phyloP scores from a whole-genome alignment of 2,329 filamentous ascomycete species.

The Alternaria infectoria region DNA sequence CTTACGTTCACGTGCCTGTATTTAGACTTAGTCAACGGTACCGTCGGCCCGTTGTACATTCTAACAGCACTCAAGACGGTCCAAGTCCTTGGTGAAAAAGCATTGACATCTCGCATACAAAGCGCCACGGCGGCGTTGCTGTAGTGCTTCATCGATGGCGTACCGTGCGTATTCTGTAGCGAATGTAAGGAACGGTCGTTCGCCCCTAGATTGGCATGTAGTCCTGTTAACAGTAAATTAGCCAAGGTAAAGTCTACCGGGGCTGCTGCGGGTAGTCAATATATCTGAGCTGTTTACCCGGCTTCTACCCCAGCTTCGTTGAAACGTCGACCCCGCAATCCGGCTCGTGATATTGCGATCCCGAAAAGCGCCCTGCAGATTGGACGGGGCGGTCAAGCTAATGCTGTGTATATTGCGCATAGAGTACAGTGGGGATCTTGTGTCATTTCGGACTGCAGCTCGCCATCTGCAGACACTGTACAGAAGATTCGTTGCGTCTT shows the following conservation, averaged over 20 bases:
- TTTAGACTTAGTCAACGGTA: constrained; percentile 12
- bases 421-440: constrained; percentile 5
- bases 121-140: neutral
- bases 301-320: constrained; percentile 9
- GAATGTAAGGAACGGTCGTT: constrained; percentile 12
- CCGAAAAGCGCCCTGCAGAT: neutral
- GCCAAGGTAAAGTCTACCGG: constrained; percentile 17
- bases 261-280: constrained; percentile 7
- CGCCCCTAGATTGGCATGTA: constrained; percentile 7
- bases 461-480: constrained; percentile 14
- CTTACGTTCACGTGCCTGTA: neutral
- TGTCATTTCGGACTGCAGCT: constrained; percentile 10
- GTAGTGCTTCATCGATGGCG: neutral
- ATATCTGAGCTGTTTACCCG: constrained; percentile 23
- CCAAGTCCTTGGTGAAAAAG: constrained; percentile 14
- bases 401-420: constrained; percentile 13
- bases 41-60: constrained; percentile 20
- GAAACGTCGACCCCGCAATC: constrained; percentile 4
- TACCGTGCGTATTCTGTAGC: neutral
- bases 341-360: constrained; percentile 2
- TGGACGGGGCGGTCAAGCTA: constrained; percentile 7
- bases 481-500: constrained; percentile 23
- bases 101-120: constrained; percentile 5
- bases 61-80: neutral
- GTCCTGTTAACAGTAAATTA: constrained; percentile 17